Base-by-base conservation (phyloP, 768 basidiomycete genomes). In the Agrocybe pediades region DNA sequence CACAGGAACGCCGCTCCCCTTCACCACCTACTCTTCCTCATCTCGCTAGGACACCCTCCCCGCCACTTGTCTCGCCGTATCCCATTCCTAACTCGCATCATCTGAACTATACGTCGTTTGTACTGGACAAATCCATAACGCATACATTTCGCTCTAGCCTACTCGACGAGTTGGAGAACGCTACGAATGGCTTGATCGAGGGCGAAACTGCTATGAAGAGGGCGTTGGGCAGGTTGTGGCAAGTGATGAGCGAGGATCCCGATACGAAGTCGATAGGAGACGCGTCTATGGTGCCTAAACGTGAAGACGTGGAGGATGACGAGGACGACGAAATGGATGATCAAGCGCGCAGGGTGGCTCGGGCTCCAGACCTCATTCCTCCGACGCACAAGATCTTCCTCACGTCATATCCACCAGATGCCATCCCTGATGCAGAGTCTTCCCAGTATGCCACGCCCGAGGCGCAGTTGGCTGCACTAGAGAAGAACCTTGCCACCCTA, bases 181-280 rank as follows among this genome's bases (percentile, higher is more conserved):
- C 91, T 13, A 92, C 91, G 9, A 92, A 90, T 64, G 84, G 83
- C 41, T 81, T 95, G 41, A 88, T 94, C 43, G 90, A 93, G 71
- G 90, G 90, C 17, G 92, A 94, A 66, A 84, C 84, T 19, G 76
- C 76, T 3, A 76, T 94, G 72, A 78, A 83, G 58, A 80, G 82
- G 50, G 90, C 92, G 3, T 69, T 95, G 40, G 92, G 92, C 24
- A 73, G 87, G 61, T 70, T 93, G 23, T 92, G 90, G 90, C 85
- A 90, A 57, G 90, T 83, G 40, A 83, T 93, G 69, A 83, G 81
- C 58, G 89, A 92, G 65, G 85, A 87, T 55, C 78, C 84, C 0
- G 81, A 83, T 54, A 68, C 70, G 58, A 66, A 58, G 44, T 24
- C 63, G 48, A 3, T 36, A 3, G 50, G 69, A 23, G 66, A 65